Evolutionary conservation across 139 green algal genomes (phyloP), one percentile per base, ranked within the genome.

Genomic region (Asterochloris erici): DNA sequence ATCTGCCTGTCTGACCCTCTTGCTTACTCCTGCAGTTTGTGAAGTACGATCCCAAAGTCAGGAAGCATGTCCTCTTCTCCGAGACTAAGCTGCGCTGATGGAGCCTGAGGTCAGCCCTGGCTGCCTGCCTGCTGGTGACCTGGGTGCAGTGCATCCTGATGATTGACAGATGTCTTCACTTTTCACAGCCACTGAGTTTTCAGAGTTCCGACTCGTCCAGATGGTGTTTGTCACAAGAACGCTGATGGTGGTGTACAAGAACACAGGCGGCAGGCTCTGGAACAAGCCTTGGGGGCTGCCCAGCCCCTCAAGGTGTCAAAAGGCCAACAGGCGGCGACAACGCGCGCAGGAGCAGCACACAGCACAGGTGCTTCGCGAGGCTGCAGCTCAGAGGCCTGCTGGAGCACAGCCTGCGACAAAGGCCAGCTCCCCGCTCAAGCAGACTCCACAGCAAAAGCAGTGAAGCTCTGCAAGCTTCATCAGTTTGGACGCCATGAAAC

Each of bases 31-130:
- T 54, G 38, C 85, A 93, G 68, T 94, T 96, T 70, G 62, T 91
- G 0, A 97, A 96, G 84, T 97, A 97, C 78, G 93, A 97, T 82
- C 93, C 93, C 12, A 81, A 82, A 11, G 93, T 96, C 29, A 69
- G 78, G 60, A 82, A 86, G 24, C 93, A 97, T 74, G 93, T 97
- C 38, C 88, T 97, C 0, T 97, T 97, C 77, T 86, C 85, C 9
- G 93, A 97, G 77, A 91, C 88, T 14, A 97, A 97, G 84, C 80
- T 96, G 26, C 88, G 85, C 79, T 93, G 78, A 88, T 11, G 27
- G 9, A 71, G 14, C 75, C 74, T 38, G 29, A 71, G 61, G 63
- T 73, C 62, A 81, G 11, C 0, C 16, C 21, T 13, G 70, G 70
- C 19, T 54, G 38, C 38, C 38, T 54, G 38, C 38, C 6, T 54